These are phyloP conservation scores for Neoboletus brunneissimus DNA, from an alignment of 768 basidiomycete genomes.

Conservation along the genomic window DNA sequence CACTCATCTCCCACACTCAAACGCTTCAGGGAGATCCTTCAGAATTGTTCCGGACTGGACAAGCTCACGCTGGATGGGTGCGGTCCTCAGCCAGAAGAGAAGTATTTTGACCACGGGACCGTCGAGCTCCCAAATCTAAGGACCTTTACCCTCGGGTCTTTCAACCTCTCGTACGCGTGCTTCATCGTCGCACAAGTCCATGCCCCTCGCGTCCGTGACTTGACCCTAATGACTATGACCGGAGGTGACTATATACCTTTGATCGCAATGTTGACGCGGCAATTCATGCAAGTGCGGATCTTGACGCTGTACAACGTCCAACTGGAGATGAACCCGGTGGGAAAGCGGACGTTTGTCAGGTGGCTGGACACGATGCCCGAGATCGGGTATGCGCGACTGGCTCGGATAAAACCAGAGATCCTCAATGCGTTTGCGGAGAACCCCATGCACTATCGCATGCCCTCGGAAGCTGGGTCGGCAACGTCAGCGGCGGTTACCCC, in stretches of 20 bases:
- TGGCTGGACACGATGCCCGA: slow-evolving; percentile 61
- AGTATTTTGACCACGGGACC: slow-evolving; percentile 33
- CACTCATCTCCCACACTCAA: slow-evolving; percentile 46
- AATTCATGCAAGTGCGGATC: slow-evolving; percentile 51
- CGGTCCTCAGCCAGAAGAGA: slow-evolving; percentile 43
- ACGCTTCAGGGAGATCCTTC: slow-evolving; percentile 54
- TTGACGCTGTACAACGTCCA: slow-evolving; percentile 52
- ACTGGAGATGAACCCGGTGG: slow-evolving; percentile 26
- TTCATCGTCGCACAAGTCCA: slow-evolving; percentile 47
- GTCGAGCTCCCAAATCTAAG: slow-evolving; percentile 49
- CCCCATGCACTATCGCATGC: slow-evolving; percentile 24
- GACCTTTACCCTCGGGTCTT: slow-evolving; percentile 56
- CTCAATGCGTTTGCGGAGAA: slow-evolving; percentile 50
- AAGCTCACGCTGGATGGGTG: slow-evolving; percentile 63
- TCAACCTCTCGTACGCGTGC: slow-evolving; percentile 46
- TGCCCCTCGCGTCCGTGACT: slow-evolving; percentile 56
- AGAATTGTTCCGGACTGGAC: slow-evolving; percentile 44
- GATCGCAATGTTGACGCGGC: slow-evolving; percentile 43
- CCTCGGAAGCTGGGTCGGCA: slow-evolving; percentile 2
- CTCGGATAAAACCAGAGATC: slow-evolving; percentile 40
- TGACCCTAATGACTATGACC: slow-evolving; percentile 54
- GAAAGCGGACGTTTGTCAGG: slow-evolving; percentile 36
- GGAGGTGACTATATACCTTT: slow-evolving; percentile 52
- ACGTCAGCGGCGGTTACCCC: slow-evolving; percentile 4
- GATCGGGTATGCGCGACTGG: slow-evolving; percentile 48